Base-by-base conservation (phyloP, 2,329 filamentous ascomycete species). In the Cladosporium sp. region DNA sequence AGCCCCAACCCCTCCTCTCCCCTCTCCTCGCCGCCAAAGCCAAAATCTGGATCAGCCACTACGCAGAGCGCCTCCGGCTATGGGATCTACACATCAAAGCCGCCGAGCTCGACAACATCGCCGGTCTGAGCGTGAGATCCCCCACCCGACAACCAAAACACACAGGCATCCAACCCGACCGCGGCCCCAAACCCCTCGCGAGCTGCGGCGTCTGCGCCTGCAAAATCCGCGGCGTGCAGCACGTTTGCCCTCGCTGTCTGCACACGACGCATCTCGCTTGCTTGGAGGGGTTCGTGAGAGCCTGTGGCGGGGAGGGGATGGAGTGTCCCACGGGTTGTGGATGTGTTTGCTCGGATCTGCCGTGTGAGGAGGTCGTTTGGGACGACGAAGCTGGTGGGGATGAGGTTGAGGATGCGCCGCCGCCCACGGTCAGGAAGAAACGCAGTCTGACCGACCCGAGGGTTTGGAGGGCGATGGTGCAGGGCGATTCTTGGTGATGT, bases 21-120 rank as follows among this genome's bases (percentile, higher is more conserved):
- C 37, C 49, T 20, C 4, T 12, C 8, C 72, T 77, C 39, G 70
- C 73, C 17, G 66, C 64, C 56, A 68, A 77, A 38, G 79, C 78
- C 57, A 67, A 66, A 6, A 69, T 73, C 2, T 85, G 83, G 68
- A 74, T 80, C 37, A 66, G 71, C 44, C 70, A 75, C 39, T 85
- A 85, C 63, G 79, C 82, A 3, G 69, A 81, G 42, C 69, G 82
- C 50, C 70, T 85, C 4, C 75, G 75, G n/a, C 73, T 77, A 7
- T 84, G 81, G 82, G 74, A 74, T 11, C 57, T 85, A 9, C 68
- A 74, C 11, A 71, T 79, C 18, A 70, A 78, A 55, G 73, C 76
- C 43, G 75, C 77, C 12, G 81, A 85, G 62, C 69, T 85, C 2
- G 69, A 83, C 20, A 83, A 82, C 56, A 78, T 79, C 51, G 75